A percentile compares a stretch with the other conserved stretches of the same genome.
Conservation (phyloP, 73 alveolate species). For the Paramecium sonneborni region DNA sequence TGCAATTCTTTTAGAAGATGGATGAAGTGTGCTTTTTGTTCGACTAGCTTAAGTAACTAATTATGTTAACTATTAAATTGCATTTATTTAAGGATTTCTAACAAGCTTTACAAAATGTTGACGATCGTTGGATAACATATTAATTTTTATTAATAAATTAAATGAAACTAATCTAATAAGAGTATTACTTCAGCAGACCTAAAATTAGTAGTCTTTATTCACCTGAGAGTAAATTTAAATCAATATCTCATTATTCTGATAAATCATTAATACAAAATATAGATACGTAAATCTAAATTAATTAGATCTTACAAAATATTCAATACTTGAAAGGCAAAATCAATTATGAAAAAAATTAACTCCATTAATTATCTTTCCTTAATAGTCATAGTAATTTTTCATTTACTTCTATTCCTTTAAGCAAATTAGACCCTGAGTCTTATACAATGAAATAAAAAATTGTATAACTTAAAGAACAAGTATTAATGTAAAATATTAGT, state of each 20-base stretch:
- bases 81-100: not conserved
- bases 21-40: not conserved
- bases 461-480: not conserved
- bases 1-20: not conserved
- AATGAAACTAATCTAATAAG: not conserved
- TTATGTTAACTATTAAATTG: conserved; percentile 32
- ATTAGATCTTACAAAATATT: not conserved
- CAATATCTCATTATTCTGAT: conserved; percentile 12
- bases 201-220: not conserved
- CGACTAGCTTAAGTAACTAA: conserved; percentile 4
- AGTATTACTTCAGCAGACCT: not conserved
- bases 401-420: not conserved
- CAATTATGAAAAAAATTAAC: not conserved
- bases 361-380: not conserved
- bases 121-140: conserved; percentile 38
- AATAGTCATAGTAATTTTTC: not conserved
- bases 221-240: not conserved
- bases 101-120: not conserved
- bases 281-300: not conserved
- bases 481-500: not conserved
- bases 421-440: not conserved
- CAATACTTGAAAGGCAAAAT: not conserved
- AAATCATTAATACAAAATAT: not conserved
- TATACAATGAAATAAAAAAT: not conserved
- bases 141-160: not conserved